A percentile compares a stretch with the other conserved stretches of the same genome.
Evolutionary conservation across 495 filamentous ascomycete species (phyloP).

Genomic region (Aspergillus wentii): DNA sequence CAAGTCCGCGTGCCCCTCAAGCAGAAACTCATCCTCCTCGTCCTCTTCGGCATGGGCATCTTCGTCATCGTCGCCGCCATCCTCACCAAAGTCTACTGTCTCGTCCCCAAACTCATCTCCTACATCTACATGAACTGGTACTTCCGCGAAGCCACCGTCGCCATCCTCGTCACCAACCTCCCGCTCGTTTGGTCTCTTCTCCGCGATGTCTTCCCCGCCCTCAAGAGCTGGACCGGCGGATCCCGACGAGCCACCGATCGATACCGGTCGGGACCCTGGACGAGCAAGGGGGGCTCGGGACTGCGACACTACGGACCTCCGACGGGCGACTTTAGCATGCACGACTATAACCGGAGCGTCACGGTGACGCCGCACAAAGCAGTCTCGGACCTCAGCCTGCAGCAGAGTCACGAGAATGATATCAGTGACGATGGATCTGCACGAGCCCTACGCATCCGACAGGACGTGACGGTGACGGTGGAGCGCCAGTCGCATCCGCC

Average conservation of each 20-base stretch:
- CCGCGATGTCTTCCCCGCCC: conserved; percentile 51
- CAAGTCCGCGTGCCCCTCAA: conserved; percentile 49
- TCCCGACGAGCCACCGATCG: conserved; percentile 33
- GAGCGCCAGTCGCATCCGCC: conserved; percentile 29
- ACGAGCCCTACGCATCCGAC: conserved; percentile 38
- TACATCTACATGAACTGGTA: conserved; percentile 67
- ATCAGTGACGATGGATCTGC: conserved; percentile 38
- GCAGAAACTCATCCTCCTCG: conserved; percentile 53
- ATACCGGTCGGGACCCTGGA: conserved; percentile 35
- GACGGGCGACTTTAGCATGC: conserved; percentile 31
- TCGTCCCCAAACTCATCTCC: conserved; percentile 44
- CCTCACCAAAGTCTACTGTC: conserved; percentile 64
- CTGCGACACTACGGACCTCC: conserved; percentile 27
- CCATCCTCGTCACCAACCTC: conserved; percentile 60
- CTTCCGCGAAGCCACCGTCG: conserved; percentile 62
- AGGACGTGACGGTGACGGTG: conserved; percentile 43
- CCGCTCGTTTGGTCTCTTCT: conserved; percentile 62
- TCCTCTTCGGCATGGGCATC: conserved; percentile 53
- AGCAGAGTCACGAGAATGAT: conserved; percentile 23
- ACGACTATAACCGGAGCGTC: conserved; percentile 25
- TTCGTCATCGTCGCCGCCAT: conserved; percentile 64
- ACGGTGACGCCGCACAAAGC: conserved; percentile 25
- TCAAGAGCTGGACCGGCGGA: conserved; percentile 44
- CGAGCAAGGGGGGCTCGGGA: conserved; percentile 26
- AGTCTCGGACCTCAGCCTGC: conserved; percentile 27